Conservation (phyloP, 2,329 filamentous ascomycete genomes). For the Nigrospora osmanthi region DNA sequence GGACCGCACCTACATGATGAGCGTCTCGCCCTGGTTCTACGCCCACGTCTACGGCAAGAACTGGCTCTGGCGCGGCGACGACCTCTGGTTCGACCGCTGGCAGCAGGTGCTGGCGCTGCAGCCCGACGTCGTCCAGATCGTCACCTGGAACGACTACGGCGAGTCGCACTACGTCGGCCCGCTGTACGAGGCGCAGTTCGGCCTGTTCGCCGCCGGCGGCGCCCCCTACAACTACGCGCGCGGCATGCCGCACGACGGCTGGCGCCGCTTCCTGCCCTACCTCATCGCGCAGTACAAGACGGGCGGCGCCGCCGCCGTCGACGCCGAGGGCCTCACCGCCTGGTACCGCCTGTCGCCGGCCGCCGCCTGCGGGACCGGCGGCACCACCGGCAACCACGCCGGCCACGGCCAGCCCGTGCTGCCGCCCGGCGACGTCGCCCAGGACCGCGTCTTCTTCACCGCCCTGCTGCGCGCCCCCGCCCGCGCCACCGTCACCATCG, state of each 20-base stretch:
- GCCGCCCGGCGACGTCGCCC: constrained; percentile 10
- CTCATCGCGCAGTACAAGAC: constrained; percentile 25
- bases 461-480: constrained; percentile 18
- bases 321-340: constrained; percentile 12
- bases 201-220: constrained; percentile 12
- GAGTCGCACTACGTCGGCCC: constrained; percentile 47
- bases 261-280: constrained; percentile 19
- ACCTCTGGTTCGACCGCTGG: constrained; percentile 50
- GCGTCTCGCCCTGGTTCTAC: constrained; percentile 5
- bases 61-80: constrained; percentile 47
- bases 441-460: constrained; percentile 13
- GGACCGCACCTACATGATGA: constrained; percentile 6
- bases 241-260: background rate
- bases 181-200: background rate
- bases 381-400: constrained; percentile 19
- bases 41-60: constrained; percentile 38
- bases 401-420: constrained; percentile 14
- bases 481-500: constrained; percentile 18
- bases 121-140: constrained; percentile 36
- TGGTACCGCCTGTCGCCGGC: constrained; percentile 17
- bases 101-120: constrained; percentile 38
- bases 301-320: constrained; percentile 13
- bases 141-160: constrained; percentile 47
- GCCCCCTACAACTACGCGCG: background rate
- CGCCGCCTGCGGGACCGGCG: constrained; percentile 12